Evolutionary conservation across 768 basidiomycete species (phyloP), one percentile per base, ranked within the genome.

Genomic region (Cystobasidium onofrii): DNA sequence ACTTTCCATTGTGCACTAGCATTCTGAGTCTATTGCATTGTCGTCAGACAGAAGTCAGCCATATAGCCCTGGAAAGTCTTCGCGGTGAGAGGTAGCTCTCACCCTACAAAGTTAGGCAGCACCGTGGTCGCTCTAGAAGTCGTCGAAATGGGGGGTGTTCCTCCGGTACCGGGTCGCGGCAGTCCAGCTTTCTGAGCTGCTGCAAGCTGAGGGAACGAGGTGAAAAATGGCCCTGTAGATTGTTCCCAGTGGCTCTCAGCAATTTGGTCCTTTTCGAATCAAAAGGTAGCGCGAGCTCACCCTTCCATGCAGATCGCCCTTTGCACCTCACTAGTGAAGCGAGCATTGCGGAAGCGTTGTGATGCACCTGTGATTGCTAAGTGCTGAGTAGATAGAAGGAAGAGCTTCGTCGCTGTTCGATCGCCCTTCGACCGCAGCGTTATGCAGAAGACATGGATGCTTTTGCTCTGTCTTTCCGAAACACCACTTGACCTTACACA

Each of bases 61-160:
- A 18, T 43, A 27, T n/a, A 25, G 1, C 50, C 17, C n/a, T 25
- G 41, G 41, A 13, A 33, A 50, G 18, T 39, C 12, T 9, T 29
- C 12, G 25, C 20, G 33, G 52, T 33, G 64, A 46, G 50, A 20
- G 15, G 36, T 12, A 17, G 46, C 46, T 81, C 89, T 74, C 78
- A 93, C 92, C 95, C 95, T 62, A 98, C 92, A 78, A 95, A 97
- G 77, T 91, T 93, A 0, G 95, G 95, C 1, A 99, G 84, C 80
- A 99, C 89, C 10, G 94, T 96, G 77, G 93, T 97, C 13, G 90
- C 84, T 74, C 95, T 84, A 0, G 91, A 91, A 74, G 91, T 86
- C 0, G 95, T 99, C 78, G 86, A 86, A 79, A 99, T 92, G 0
- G 92, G 87, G n/a, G 86, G 84, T 81, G 90, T 90, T 81, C 69